Percentiles rank a stretch among this genome's conserved stretches.
phyloP scores from a whole-genome alignment of 768 basidiomycete genomes.

The Naganishia randhawae region DNA sequence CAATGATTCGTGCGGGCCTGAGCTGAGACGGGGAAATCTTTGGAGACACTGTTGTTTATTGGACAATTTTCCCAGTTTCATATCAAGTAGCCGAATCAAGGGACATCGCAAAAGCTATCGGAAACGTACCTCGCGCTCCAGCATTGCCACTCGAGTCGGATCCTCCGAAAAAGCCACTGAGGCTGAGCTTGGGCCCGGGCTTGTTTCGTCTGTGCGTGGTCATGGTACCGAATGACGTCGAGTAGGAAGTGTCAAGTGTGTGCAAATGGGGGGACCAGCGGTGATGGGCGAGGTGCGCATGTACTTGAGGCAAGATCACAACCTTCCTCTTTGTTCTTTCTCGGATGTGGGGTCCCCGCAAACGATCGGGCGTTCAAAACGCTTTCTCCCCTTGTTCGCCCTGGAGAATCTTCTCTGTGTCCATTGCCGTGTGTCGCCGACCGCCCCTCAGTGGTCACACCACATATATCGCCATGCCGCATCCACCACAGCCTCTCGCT shows the following conservation, averaged over 20 bases:
- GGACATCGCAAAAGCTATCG: not conserved
- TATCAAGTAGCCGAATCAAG: too few relatives aligned
- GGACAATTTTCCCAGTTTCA: not conserved
- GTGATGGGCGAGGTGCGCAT: not conserved
- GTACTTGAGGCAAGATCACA: not conserved
- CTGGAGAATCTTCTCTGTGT: not conserved
- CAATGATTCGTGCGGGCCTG: not conserved
- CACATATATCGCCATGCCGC: constrained; percentile 35
- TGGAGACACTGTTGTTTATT: not conserved
- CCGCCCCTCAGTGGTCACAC: not conserved
- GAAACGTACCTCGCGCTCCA: not conserved
- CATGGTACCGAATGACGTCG: not conserved
- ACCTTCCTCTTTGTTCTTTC: not conserved
- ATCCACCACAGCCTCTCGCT: constrained; percentile 66
- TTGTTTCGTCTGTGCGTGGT: not conserved
- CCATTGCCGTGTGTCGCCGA: not conserved
- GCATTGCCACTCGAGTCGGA: not conserved
- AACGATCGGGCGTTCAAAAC: too few relatives aligned
- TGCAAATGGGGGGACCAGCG: too few relatives aligned
- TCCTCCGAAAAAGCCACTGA: not conserved
- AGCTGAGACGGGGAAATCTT: not conserved
- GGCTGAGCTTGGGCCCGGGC: not conserved
- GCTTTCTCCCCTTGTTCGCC: not conserved
- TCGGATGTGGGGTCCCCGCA: not conserved
- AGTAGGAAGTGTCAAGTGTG: not conserved